Conservation (phyloP, 1,139 yeast species). For the Taphrina betulina region DNA sequence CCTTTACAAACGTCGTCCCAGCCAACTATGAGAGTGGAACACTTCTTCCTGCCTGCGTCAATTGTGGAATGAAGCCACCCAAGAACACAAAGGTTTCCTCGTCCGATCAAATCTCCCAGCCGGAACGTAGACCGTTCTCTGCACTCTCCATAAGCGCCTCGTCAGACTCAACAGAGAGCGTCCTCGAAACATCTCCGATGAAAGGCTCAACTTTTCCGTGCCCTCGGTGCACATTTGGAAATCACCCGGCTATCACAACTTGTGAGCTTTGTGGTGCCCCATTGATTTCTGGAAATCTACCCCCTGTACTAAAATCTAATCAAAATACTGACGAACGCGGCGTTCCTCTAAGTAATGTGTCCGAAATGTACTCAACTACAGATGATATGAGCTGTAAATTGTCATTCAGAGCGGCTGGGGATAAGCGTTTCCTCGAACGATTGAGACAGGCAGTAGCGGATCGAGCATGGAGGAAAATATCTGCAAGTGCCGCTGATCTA, state of each 20-base stretch:
- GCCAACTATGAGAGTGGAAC: conserved; percentile 45
- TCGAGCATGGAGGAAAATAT: conserved; percentile 5
- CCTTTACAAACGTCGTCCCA: conserved; percentile 58
- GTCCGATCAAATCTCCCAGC: neutral
- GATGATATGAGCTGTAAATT: conserved; percentile 12
- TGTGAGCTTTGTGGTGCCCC: conserved; percentile 88
- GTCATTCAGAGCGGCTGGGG: conserved; percentile 17
- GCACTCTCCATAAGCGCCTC: neutral
- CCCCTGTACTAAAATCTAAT: conserved; percentile 39
- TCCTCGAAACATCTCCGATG: conserved; percentile 3
- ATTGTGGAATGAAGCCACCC: conserved; percentile 68
- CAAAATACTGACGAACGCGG: conserved; percentile 39
- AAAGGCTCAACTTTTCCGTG: conserved; percentile 53
- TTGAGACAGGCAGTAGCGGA: conserved; percentile 20
- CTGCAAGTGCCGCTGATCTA: conserved; percentile 35
- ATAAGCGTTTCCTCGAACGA: conserved; percentile 29
- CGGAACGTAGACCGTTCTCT: neutral
- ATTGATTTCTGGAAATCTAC: conserved; percentile 46
- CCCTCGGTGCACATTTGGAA: conserved; percentile 77
- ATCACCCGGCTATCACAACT: conserved; percentile 70
- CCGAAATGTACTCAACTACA: neutral
- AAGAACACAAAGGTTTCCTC: conserved; percentile 13
- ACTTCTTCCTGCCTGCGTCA: conserved; percentile 59
- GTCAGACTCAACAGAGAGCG: conserved; percentile 2
- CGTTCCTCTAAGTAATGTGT: conserved; percentile 33